Evolutionary conservation across 2,329 filamentous ascomycete species (phyloP).

Genomic region (Pseudocercospora pini-densiflorae): DNA sequence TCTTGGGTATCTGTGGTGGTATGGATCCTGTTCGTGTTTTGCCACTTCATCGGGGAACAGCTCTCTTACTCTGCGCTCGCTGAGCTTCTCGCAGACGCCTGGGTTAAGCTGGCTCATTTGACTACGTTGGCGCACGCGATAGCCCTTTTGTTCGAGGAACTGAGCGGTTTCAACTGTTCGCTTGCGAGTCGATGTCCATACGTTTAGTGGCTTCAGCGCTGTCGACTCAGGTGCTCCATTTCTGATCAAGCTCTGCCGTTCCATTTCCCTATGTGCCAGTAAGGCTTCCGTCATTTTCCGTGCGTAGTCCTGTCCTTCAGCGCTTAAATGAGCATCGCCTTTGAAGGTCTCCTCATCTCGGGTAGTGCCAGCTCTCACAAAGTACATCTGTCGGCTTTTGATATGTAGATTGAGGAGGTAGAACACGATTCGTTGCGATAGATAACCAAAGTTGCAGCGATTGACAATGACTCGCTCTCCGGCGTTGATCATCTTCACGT

Average conservation of each 20-base stretch:
- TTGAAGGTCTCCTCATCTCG: conserved; percentile 92
- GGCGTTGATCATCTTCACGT: conserved; percentile 99
- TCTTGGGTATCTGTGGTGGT: conserved; percentile 93
- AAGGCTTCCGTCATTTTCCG: conserved; percentile 84
- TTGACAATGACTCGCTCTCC: conserved; percentile 93
- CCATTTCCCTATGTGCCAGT: conserved; percentile 79
- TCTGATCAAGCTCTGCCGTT: conserved; percentile 71
- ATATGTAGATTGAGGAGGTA: conserved; percentile 98
- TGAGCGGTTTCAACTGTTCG: conserved; percentile 90
- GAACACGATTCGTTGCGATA: conserved; percentile 97
- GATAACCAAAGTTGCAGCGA: conserved; percentile 94
- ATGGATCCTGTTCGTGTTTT: conserved; percentile 93
- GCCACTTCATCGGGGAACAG: conserved; percentile 88
- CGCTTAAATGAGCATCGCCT: conserved; percentile 81
- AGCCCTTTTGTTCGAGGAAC: conserved; percentile 77
- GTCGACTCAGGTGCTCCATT: conserved; percentile 67
- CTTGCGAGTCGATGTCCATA: conserved; percentile 94
- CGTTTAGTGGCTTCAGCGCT: conserved; percentile 77
- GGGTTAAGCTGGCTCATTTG: conserved; percentile 98
- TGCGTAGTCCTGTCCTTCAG: conserved; percentile 79
- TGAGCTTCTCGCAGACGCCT: conserved; percentile 92
- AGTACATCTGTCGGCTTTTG: conserved; percentile 92
- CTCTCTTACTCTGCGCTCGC: conserved; percentile 77
- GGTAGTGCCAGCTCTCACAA: conserved; percentile 83
- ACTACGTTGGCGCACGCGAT: conserved; percentile 85